A percentile compares a stretch with the other conserved stretches of the same genome.
Conservation (phyloP, 148 eudicot genomes). For the Cornus controversa region DNA sequence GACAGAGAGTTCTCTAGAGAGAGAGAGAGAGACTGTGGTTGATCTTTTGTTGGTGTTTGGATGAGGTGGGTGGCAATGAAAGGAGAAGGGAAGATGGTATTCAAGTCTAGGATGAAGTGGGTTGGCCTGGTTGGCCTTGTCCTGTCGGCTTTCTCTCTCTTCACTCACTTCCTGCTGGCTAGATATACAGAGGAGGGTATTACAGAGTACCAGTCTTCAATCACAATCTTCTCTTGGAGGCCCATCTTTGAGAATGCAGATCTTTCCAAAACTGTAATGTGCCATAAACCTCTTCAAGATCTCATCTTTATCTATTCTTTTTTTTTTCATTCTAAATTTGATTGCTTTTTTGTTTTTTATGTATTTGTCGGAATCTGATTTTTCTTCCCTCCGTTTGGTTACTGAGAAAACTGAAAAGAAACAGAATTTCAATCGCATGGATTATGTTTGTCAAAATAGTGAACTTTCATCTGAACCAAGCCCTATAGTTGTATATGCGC, state of each 20-base stretch:
- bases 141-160: conserved; percentile 61
- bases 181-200: conserved; percentile 42
- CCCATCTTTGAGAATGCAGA: conserved; percentile 59
- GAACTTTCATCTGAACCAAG: too few species aligned
- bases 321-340: background rate
- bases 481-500: too few species aligned
- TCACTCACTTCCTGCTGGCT: conserved; percentile 59
- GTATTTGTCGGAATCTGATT: conserved; percentile 1
- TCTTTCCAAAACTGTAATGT: conserved; percentile 61
- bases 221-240: conserved; percentile 72
- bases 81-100: conserved; percentile 55
- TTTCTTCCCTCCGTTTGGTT: background rate
- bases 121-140: conserved; percentile 56
- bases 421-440: too few species aligned
- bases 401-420: background rate
- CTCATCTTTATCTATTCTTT: conserved; percentile 14
- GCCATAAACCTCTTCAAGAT: conserved; percentile 18
- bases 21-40: background rate
- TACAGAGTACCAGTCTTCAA: conserved; percentile 43
- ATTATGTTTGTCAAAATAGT: too few species aligned
- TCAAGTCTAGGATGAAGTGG: conserved; percentile 68
- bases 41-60: background rate
- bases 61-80: conserved; percentile 51
- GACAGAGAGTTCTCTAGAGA: background rate
- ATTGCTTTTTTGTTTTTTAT: background rate